A percentile compares a stretch with the other conserved stretches of the same genome.
Conservation (phyloP, 257 asterid genomes). For the Ocimum tenuiflorum region DNA sequence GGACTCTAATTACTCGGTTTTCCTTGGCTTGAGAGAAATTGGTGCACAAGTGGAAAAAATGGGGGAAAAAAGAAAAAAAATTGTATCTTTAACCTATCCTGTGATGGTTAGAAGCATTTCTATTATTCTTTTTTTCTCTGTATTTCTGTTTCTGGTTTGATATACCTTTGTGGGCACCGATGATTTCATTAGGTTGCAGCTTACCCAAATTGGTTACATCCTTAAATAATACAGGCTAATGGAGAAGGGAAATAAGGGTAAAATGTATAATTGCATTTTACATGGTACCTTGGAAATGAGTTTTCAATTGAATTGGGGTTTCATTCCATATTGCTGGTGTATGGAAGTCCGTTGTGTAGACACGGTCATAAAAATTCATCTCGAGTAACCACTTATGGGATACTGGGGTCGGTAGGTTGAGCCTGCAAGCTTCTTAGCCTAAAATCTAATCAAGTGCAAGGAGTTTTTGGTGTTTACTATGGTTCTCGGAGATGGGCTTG, state of each 20-base stretch:
- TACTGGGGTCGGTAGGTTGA: constrained; percentile 7
- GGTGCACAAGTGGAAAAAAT: not conserved
- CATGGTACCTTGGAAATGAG: constrained; percentile 15
- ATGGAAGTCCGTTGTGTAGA: constrained; percentile 14
- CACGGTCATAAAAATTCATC: not conserved
- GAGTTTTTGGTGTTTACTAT: not conserved
- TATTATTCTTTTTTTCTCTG: not conserved
- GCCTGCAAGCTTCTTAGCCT: not conserved
- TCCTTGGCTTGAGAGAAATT: constrained; percentile 13
- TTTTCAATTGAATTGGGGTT: constrained; percentile 6
- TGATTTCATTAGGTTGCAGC: constrained; percentile 5
- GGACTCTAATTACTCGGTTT: too few relatives aligned
- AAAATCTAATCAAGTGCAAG: not conserved
- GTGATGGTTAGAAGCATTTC: constrained; percentile 3
- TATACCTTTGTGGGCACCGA: constrained; percentile 9
- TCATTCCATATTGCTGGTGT: constrained; percentile 6
- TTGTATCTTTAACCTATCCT: not conserved
- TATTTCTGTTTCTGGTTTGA: not conserved
- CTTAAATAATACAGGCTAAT: not conserved
- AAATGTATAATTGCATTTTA: not conserved
- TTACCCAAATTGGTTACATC: not conserved
- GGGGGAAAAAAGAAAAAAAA: too few relatives aligned
- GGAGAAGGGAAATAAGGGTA: not conserved
- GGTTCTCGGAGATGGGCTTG: not conserved
- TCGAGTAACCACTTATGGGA: not conserved